A percentile compares a stretch with the other conserved stretches of the same genome.
phyloP scores from a whole-genome alignment of 2,329 filamentous ascomycete genomes.

The Neoarthrinium moseri region DNA sequence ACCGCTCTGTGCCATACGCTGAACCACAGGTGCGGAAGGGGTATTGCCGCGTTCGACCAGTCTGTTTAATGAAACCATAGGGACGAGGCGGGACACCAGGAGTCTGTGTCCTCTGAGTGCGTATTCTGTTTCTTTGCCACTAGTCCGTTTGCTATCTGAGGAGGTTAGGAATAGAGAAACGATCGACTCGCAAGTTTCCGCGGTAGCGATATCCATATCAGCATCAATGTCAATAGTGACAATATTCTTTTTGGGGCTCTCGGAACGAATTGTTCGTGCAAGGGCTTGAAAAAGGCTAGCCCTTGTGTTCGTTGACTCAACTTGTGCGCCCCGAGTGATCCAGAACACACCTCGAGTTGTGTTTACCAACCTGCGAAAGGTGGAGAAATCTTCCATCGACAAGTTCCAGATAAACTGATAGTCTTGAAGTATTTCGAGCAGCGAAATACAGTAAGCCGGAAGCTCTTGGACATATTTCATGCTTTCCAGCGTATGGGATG shows the following conservation, averaged over 20 bases:
- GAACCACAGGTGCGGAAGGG: slow-evolving; percentile 8
- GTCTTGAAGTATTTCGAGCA: slow-evolving; percentile 39
- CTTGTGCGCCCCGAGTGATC: slow-evolving; percentile 19
- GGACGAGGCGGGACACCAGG: slow-evolving; percentile 43
- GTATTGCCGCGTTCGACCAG: slow-evolving; percentile 37
- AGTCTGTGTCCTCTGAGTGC: slow-evolving; percentile 34
- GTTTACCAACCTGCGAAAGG: slow-evolving; percentile 38
- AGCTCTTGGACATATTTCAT: slow-evolving; percentile 15
- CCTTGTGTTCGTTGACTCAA: slow-evolving; percentile 28
- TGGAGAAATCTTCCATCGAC: slow-evolving; percentile 34
- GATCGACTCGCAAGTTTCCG: slow-evolving; percentile 17
- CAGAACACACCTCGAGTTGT: slow-evolving; percentile 17
- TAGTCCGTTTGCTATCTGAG: background rate
- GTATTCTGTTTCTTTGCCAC: slow-evolving; percentile 40
- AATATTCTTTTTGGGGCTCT: slow-evolving; percentile 42
- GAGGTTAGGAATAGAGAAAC: slow-evolving; percentile 22
- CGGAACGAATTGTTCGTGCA: slow-evolving; percentile 47
- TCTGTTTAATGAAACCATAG: slow-evolving; percentile 38
- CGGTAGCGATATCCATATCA: slow-evolving; percentile 17
- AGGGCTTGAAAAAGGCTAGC: slow-evolving; percentile 43
- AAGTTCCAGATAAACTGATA: slow-evolving; percentile 36
- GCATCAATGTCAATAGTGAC: slow-evolving; percentile 40
- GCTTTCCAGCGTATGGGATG: slow-evolving; percentile 12
- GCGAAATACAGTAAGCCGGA: slow-evolving; percentile 37
- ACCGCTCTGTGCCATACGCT: slow-evolving; percentile 10